phyloP scores from a whole-genome alignment of 768 basidiomycete genomes.

The Termitomyces sp. region DNA sequence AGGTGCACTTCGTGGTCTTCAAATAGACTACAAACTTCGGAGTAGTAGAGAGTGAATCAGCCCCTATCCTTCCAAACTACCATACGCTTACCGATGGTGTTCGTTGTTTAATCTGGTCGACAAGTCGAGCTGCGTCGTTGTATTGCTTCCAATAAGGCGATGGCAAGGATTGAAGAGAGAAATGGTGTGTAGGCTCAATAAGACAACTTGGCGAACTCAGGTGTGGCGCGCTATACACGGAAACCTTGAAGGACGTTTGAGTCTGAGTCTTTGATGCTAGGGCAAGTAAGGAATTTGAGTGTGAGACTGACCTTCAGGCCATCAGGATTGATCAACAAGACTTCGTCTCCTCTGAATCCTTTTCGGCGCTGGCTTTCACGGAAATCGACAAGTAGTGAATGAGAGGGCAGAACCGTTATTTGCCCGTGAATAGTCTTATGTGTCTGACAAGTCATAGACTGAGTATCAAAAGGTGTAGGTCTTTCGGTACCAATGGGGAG shows the following conservation, averaged over 20 bases:
- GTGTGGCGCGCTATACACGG: conserved; percentile 42
- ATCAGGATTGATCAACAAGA: conserved; percentile 35
- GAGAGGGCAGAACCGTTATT: conserved; percentile 44
- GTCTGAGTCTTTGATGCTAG: background rate
- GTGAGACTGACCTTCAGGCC: conserved; percentile 27
- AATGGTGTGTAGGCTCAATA: conserved; percentile 32
- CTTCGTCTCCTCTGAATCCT: conserved; percentile 38
- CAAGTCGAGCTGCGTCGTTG: conserved; percentile 34
- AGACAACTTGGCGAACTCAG: conserved; percentile 45
- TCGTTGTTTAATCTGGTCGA: conserved; percentile 44
- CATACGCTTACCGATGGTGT: conserved; percentile 40
- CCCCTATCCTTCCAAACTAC: background rate
- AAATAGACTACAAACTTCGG: conserved; percentile 37
- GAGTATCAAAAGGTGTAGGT: conserved; percentile 32
- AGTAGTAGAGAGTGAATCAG: background rate
- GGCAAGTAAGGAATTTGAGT: background rate
- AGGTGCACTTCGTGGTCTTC: conserved; percentile 32
- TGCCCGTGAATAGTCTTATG: conserved; percentile 45
- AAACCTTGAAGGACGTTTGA: conserved; percentile 25
- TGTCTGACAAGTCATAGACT: conserved; percentile 27
- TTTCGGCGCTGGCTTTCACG: conserved; percentile 47
- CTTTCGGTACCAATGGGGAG: conserved; percentile 30
- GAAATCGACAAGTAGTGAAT: conserved; percentile 46
- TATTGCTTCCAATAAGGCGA: conserved; percentile 37
- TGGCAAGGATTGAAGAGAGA: conserved; percentile 32